Evolutionary conservation across 371 early-diverging fungal genomes (phyloP).

Genomic region (Mucor irregularis): DNA sequence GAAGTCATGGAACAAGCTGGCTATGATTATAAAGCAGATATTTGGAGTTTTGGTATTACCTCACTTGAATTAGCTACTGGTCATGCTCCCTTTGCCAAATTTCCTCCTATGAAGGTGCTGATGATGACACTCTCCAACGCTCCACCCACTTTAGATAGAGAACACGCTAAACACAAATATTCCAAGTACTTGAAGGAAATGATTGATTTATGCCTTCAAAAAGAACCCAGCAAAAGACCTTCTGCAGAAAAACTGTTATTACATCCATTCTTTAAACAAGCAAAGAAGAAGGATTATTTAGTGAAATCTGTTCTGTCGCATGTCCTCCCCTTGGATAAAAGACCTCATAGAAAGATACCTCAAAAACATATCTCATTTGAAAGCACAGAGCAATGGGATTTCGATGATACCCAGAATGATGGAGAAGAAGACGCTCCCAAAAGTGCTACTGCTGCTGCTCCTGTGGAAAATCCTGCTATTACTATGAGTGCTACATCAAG

Average conservation of each 20-base stretch:
- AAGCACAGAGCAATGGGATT: constrained; percentile 51
- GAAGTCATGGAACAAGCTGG: constrained; percentile 76
- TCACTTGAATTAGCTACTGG: constrained; percentile 87
- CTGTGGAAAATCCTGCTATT: background rate
- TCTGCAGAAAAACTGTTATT: constrained; percentile 74
- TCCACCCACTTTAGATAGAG: constrained; percentile 85
- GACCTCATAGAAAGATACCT: constrained; percentile 53
- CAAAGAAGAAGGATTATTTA: constrained; percentile 73
- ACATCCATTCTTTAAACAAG: constrained; percentile 82
- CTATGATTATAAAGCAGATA: constrained; percentile 89
- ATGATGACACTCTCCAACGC: constrained; percentile 88
- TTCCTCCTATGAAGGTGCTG: constrained; percentile 82
- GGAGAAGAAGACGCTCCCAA: constrained; percentile 1
- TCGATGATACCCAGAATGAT: constrained; percentile 30
- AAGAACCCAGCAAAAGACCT: constrained; percentile 81
- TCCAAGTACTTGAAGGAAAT: constrained; percentile 80
- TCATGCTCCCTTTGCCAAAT: constrained; percentile 90
- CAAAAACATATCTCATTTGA: constrained; percentile 36
- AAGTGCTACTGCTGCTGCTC: background rate
- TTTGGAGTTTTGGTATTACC: constrained; percentile 93
- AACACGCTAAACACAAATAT: constrained; percentile 71
- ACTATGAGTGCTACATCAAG: background rate
- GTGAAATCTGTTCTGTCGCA: constrained; percentile 57
- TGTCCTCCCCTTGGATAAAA: constrained; percentile 69
- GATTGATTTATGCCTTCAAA: constrained; percentile 82